Evolutionary conservation across 257 asterid species (phyloP), one percentile per base, ranked within the genome.

Genomic region (Hygrophila difformis): DNA sequence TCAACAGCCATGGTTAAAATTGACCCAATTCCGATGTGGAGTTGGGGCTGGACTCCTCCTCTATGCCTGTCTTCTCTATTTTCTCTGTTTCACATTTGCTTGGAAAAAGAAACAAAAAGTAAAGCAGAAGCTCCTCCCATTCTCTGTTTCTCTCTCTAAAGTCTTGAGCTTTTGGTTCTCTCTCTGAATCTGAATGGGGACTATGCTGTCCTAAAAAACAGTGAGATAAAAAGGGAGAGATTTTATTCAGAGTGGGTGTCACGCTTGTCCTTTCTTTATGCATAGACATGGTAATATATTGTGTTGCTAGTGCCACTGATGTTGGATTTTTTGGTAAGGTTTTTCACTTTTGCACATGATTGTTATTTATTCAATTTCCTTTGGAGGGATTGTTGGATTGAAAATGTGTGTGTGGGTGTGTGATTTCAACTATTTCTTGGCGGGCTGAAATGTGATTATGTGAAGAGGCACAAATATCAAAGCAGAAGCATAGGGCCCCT

Each of bases 231-330:
- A 74, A 60, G 51, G 16, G 76, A 60, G 78, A 65, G 72, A 24
- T 26, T 26, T 78, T 72, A 59, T 72, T 57, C 86, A 74, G 81
- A 68, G 72, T 56, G 81, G 77, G 44, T 68, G 68, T 68, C 93
- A 79, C 94, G 86, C 94, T 86, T 86, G 89, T 76, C 93, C 77
- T 79, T 76, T 78, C 75, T 74, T 73, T 75, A 64, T 51, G 51
- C 53, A 52, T 33, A 33, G 2, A 33, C 12, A 33, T 9, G 12
- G 37, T 9, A 33, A 33, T 33, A 33, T n/a, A n/a, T n/a, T n/a
- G n/a, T n/a, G n/a, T 12, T 9, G 8, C 12, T 10, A 33, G 10
- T 5, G 12, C 37, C 8, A 5, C 10, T 33, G 37, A 33, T 33
- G 37, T 26, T 26, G 31, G 31, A 26, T 26, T 26, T 26, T 26